Conservation (phyloP, 1,284 basidiomycete genomes). For the Pascua sp. region DNA sequence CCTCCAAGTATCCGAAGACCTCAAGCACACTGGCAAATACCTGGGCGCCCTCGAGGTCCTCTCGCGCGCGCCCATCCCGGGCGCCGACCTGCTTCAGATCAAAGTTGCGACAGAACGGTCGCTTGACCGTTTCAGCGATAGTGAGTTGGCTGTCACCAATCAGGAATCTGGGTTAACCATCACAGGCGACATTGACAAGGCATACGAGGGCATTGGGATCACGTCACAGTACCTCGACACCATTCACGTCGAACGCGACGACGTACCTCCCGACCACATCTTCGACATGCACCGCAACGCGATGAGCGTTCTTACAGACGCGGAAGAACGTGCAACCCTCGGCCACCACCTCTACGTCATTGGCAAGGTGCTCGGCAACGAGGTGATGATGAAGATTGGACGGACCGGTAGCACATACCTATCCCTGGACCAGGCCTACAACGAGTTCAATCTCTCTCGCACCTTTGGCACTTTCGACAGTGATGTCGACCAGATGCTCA, state of each 20-base stretch:
- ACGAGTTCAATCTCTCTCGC: constrained; percentile 33
- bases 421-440: constrained; percentile 40
- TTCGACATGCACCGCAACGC: constrained; percentile 33
- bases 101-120: constrained; percentile 38
- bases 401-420: constrained; percentile 28
- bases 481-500: constrained; percentile 33
- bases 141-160: constrained; percentile 13
- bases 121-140: constrained; percentile 28
- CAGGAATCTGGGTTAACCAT: constrained; percentile 12
- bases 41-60: constrained; percentile 34
- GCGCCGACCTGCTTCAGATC: constrained; percentile 28
- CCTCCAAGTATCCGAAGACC: constrained; percentile 31
- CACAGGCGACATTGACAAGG: constrained; percentile 34
- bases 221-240: constrained; percentile 17
- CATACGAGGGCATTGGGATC: constrained; percentile 36
- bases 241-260: constrained; percentile 24
- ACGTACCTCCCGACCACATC: constrained; percentile 36
- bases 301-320: constrained; percentile 15
- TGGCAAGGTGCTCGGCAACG: constrained; percentile 25
- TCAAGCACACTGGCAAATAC: constrained; percentile 17
- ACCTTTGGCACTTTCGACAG: constrained; percentile 13
- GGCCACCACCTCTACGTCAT: constrained; percentile 30
- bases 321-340: constrained; percentile 19
- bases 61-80: constrained; percentile 17
- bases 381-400: constrained; percentile 28